These are phyloP conservation scores for Spathaspora arborariae DNA, from an alignment of 805 yeast species.

Conservation along the genomic window DNA sequence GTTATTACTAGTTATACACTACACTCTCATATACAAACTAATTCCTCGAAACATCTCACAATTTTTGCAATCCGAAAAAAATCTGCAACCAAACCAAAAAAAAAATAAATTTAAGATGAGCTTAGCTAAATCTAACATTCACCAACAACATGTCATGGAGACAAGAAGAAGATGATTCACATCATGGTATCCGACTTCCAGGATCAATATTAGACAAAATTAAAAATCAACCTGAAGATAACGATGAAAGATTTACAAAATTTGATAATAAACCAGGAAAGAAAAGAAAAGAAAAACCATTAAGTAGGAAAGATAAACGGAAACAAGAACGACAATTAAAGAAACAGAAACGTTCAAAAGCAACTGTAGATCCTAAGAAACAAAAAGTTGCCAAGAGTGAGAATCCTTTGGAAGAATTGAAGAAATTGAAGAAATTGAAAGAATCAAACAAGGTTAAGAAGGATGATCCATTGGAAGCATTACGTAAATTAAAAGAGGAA, in stretches of 20 bases:
- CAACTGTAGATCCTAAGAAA: not conserved
- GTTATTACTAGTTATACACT: too few relatives aligned
- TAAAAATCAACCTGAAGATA: constrained; percentile 34
- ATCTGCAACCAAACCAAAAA: not conserved
- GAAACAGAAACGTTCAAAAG: constrained; percentile 28
- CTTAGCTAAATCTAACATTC: not conserved
- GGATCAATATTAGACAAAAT: constrained; percentile 53
- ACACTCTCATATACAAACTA: too few relatives aligned
- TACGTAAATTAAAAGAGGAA: constrained; percentile 13
- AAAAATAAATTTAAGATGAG: not conserved
- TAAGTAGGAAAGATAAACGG: constrained; percentile 31
- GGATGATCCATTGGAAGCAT: constrained; percentile 22
- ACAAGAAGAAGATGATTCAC: constrained; percentile 11
- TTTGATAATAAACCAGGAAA: constrained; percentile 10
- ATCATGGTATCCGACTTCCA: constrained; percentile 53
- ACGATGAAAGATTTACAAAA: constrained; percentile 16
- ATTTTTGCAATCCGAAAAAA: not conserved
- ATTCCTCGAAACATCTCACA: not conserved
- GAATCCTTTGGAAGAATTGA: constrained; percentile 14
- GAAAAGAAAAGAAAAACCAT: constrained; percentile 20
- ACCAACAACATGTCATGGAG: not conserved
- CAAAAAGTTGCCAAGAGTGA: constrained; percentile 4
- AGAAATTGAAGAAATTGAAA: constrained; percentile 7
- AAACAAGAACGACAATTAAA: constrained; percentile 30
- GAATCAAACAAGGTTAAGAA: not conserved